phyloP scores from a whole-genome alignment of 2,329 filamentous ascomycete genomes.

The Sarocladium kiliense region DNA sequence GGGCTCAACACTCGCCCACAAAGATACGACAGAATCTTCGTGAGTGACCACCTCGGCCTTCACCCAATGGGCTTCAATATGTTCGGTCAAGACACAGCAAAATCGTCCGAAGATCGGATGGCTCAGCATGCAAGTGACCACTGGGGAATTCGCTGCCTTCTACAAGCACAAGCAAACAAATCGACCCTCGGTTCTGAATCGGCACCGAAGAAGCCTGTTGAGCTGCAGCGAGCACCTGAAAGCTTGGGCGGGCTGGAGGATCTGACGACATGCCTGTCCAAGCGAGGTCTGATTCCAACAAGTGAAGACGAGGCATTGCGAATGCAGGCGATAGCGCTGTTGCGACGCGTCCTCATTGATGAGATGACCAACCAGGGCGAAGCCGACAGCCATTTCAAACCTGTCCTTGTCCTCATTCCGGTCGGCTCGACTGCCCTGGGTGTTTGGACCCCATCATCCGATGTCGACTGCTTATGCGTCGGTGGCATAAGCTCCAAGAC shows the following conservation, averaged over 20 bases:
- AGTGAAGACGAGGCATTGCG: constrained; percentile 36
- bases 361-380: constrained; percentile 14
- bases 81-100: constrained; percentile 39
- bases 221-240: constrained; percentile 21
- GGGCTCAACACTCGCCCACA: constrained; percentile 52
- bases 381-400: constrained; percentile 15
- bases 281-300: constrained; percentile 39
- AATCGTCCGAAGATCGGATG: neutral
- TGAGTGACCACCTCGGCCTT: constrained; percentile 36
- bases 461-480: constrained; percentile 62
- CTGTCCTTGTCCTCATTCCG: constrained; percentile 46
- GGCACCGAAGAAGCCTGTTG: constrained; percentile 18
- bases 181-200: neutral
- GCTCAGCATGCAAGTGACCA: constrained; percentile 46
- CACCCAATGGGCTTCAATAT: constrained; percentile 42
- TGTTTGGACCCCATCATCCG: constrained; percentile 55
- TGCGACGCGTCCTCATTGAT: constrained; percentile 38
- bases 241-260: constrained; percentile 25
- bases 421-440: constrained; percentile 63
- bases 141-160: constrained; percentile 47
- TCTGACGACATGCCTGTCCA: constrained; percentile 32
- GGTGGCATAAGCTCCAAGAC: constrained; percentile 54
- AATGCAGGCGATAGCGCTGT: constrained; percentile 36
- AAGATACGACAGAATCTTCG: constrained; percentile 59
- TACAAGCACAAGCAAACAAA: constrained; percentile 18